Evolutionary conservation across 1,284 basidiomycete genomes (phyloP).

Genomic region (Trametes versicolor): DNA sequence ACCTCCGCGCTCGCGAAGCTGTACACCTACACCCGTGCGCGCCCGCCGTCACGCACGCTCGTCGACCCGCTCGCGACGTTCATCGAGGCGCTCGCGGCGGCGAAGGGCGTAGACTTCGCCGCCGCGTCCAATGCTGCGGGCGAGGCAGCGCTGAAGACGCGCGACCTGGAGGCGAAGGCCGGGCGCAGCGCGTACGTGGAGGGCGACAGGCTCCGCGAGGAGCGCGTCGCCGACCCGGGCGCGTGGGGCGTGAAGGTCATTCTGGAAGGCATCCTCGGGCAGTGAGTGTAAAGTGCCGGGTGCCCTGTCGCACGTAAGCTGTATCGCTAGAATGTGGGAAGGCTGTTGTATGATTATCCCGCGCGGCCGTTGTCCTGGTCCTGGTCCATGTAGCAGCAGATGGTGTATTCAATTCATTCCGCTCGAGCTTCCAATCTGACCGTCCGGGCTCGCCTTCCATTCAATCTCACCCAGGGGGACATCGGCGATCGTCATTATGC

Average conservation of each 20-base stretch:
- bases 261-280: conserved; percentile 61
- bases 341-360: not conserved
- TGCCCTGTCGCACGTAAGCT: not conserved
- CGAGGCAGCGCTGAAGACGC: conserved; percentile 79
- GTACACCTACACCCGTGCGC: conserved; percentile 89
- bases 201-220: conserved; percentile 72
- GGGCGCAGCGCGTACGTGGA: conserved; percentile 92
- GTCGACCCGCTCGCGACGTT: conserved; percentile 94
- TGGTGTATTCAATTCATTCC: not conserved
- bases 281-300: not conserved
- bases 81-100: conserved; percentile 58
- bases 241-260: conserved; percentile 91
- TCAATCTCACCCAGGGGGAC: too few relatives aligned
- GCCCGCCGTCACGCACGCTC: conserved; percentile 90
- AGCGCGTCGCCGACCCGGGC: conserved; percentile 86
- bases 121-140: conserved; percentile 71
- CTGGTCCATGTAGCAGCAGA: not conserved
- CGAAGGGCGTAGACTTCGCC: conserved; percentile 52
- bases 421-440: too few relatives aligned
- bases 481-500: too few relatives aligned
- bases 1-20: conserved; percentile 73
- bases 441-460: too few relatives aligned
- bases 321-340: conserved; percentile 3
- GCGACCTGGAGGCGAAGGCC: conserved; percentile 83
- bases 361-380: not conserved